These are phyloP conservation scores for Podila epicladia DNA, from an alignment of 192 early-diverging fungal species.

Conservation along the genomic window DNA sequence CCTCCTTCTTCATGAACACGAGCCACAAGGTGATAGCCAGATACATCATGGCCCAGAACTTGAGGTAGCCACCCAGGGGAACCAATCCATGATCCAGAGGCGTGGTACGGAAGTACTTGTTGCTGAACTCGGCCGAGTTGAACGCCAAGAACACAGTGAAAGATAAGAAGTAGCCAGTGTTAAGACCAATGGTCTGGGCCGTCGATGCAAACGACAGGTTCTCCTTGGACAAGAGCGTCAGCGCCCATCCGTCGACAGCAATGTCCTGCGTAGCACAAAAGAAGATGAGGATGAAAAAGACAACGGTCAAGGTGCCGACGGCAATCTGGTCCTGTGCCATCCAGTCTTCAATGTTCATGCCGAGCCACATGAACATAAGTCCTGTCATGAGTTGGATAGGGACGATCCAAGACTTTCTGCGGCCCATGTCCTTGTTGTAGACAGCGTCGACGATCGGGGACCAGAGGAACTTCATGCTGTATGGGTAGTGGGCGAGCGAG, in stretches of 20 bases:
- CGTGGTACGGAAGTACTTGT: constrained; percentile 83
- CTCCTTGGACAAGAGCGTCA: constrained; percentile 91
- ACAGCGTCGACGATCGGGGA: constrained; percentile 96
- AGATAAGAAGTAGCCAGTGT: constrained; percentile 93
- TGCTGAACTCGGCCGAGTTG: constrained; percentile 94
- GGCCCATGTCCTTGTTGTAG: constrained; percentile 83
- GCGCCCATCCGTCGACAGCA: constrained; percentile 89
- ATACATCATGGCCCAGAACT: constrained; percentile 95
- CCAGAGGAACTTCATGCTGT: constrained; percentile 98
- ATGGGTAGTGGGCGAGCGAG: constrained; percentile 94
- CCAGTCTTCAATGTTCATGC: constrained; percentile 76
- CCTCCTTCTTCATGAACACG: constrained; percentile 81
- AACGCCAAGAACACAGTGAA: constrained; percentile 98
- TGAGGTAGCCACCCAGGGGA: constrained; percentile 86
- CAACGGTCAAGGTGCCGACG: constrained; percentile 73
- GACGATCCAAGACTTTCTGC: constrained; percentile 98
- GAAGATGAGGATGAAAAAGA: constrained; percentile 89
- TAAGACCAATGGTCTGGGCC: constrained; percentile 97
- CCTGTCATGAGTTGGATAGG: constrained; percentile 94
- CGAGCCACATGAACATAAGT: constrained; percentile 80
- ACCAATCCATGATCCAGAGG: constrained; percentile 78
- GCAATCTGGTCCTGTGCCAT: constrained; percentile 68
- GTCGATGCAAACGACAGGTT: constrained; percentile 92
- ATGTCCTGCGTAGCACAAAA: constrained; percentile 96
- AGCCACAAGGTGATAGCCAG: constrained; percentile 87